A percentile compares a stretch with the other conserved stretches of the same genome.
Evolutionary conservation across 352 stramenopile species (phyloP).

Genomic region (Globisporangium spinosum): DNA sequence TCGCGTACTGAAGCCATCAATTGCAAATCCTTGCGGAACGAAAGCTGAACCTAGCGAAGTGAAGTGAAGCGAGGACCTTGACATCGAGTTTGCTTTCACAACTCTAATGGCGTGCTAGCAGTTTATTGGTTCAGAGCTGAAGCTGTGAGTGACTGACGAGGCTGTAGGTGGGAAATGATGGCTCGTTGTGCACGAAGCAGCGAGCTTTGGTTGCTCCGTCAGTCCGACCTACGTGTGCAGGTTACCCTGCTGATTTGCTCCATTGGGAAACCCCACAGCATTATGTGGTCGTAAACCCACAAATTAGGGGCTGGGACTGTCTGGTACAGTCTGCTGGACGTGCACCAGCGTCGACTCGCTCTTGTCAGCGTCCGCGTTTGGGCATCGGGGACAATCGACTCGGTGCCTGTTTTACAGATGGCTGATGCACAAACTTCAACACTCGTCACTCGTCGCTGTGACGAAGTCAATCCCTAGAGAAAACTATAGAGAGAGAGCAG

Average conservation of each 20-base stretch:
- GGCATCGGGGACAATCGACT: no score
- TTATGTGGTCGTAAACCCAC: neutral
- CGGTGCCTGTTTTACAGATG: neutral
- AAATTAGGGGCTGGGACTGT: neutral
- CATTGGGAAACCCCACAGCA: neutral
- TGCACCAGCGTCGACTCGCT: neutral
- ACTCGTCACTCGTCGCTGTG: neutral
- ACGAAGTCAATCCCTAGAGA: neutral
- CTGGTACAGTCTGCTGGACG: no score
- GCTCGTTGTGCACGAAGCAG: neutral
- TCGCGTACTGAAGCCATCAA: neutral
- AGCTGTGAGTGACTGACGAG: neutral
- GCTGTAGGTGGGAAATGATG: neutral
- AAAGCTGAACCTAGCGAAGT: neutral
- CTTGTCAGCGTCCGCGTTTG: neutral
- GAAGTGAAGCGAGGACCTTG: neutral
- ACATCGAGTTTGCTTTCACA: neutral
- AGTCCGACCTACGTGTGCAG: no score
- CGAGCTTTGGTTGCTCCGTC: no score
- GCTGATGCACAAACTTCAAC: neutral
- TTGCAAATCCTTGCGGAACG: neutral
- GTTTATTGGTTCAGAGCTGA: neutral
- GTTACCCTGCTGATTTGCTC: neutral
- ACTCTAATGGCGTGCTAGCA: neutral
- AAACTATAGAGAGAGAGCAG: neutral